These are phyloP conservation scores for Aegilops longissima DNA, from an alignment of 176 grass and related monocot genomes.

Conservation along the genomic window DNA sequence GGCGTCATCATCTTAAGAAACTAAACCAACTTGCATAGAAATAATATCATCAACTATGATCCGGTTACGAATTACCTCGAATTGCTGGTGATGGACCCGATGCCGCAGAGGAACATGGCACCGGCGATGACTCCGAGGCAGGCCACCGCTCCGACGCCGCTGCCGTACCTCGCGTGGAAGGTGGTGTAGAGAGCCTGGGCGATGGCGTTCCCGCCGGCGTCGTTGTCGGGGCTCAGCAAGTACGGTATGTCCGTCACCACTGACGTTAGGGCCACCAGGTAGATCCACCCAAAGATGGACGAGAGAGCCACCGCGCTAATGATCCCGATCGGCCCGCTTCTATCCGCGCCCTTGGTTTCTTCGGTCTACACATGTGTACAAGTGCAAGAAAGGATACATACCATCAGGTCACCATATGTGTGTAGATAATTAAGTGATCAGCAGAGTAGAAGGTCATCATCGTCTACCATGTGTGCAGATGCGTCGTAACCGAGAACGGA, in stretches of 20 bases:
- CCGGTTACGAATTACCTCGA: slow-evolving; percentile 33
- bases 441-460: background rate
- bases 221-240: slow-evolving; percentile 46
- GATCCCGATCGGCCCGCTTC: slow-evolving; percentile 58
- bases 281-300: slow-evolving; percentile 55
- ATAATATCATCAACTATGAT: no score
- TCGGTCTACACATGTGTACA: slow-evolving; percentile 36
- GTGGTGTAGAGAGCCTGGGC: slow-evolving; percentile 50
- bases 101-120: slow-evolving; percentile 53
- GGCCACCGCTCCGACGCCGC: slow-evolving; percentile 39
- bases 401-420: background rate
- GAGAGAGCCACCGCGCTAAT: slow-evolving; percentile 44
- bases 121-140: slow-evolving; percentile 46
- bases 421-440: background rate
- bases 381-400: no score
- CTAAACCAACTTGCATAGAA: background rate
- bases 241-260: slow-evolving; percentile 46
- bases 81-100: slow-evolving; percentile 50
- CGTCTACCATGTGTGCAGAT: slow-evolving; percentile 55
- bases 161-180: slow-evolving; percentile 50
- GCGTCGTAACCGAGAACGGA: slow-evolving; percentile 43
- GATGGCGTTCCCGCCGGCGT: slow-evolving; percentile 62
- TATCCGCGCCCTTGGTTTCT: slow-evolving; percentile 67
- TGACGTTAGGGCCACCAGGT: slow-evolving; percentile 51
- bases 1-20: background rate